A percentile compares a stretch with the other conserved stretches of the same genome.
These are phyloP conservation scores for Phialocephala sp. DNA, from an alignment of 2,329 filamentous ascomycete species.

Conservation along the genomic window DNA sequence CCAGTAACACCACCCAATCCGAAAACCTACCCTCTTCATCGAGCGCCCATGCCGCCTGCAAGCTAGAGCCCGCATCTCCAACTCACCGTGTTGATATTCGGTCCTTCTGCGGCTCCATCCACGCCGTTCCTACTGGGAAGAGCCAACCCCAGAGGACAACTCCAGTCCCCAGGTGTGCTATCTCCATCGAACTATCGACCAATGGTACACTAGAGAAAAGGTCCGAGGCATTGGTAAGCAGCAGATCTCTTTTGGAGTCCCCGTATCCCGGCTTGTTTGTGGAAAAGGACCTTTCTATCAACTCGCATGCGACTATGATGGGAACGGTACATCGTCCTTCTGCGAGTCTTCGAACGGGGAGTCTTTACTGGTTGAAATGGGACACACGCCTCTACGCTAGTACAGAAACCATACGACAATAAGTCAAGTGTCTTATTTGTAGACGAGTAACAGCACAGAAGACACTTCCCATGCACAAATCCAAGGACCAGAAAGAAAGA, in stretches of 20 bases:
- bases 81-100: conserved; percentile 1
- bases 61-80: not conserved
- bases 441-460: not conserved
- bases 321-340: too few relatives aligned
- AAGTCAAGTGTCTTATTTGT: not conserved
- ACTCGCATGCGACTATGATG: not conserved
- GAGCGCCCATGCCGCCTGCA: not conserved
- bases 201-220: not conserved
- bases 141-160: not conserved
- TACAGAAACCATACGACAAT: not conserved
- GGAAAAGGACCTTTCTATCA: not conserved
- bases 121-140: not conserved
- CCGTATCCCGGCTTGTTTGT: not conserved
- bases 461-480: not conserved
- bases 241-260: not conserved
- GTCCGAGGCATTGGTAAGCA: not conserved
- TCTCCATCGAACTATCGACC: not conserved
- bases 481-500: not conserved
- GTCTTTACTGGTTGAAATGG: not conserved
- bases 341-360: too few relatives aligned
- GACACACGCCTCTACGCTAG: not conserved
- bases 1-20: not conserved
- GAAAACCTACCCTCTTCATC: not conserved
- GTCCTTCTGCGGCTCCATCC: conserved; percentile 11
- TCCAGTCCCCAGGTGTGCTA: not conserved